phyloP scores from a whole-genome alignment of 768 basidiomycete species.

The Mrakia gelida region DNA sequence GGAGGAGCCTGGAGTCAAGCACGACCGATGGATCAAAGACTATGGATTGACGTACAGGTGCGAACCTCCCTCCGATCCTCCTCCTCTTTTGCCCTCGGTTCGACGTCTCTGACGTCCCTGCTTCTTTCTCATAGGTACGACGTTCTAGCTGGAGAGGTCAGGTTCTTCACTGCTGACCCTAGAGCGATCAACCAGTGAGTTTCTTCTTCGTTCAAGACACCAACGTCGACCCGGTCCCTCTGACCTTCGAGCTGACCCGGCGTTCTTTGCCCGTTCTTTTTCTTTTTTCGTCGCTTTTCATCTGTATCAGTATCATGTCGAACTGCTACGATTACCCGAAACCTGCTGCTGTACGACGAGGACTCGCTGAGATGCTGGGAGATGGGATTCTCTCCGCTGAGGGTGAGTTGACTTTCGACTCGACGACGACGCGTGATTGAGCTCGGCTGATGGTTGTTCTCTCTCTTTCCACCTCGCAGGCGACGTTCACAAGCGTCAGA shows the following conservation, averaged over 20 bases:
- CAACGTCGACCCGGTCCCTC: neutral
- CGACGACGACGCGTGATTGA: neutral
- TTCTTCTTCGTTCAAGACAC: neutral
- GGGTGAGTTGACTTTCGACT: neutral
- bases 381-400: constrained; percentile 22
- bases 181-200: constrained; percentile 26
- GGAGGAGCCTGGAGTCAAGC: constrained; percentile 2
- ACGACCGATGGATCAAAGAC: neutral
- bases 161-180: constrained; percentile 15
- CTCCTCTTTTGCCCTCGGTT: neutral
- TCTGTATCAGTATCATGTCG: constrained; percentile 3
- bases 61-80: neutral
- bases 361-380: constrained; percentile 17
- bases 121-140: neutral
- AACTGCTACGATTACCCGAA: constrained; percentile 22
- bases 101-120: neutral
- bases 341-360: neutral
- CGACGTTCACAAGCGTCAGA: constrained; percentile 27
- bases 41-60: constrained; percentile 2
- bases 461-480: neutral
- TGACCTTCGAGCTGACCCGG: no score
- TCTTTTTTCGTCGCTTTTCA: no score
- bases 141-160: neutral
- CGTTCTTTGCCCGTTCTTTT: no score
- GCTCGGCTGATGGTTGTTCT: neutral